A percentile compares a stretch with the other conserved stretches of the same genome.
Evolutionary conservation across 805 yeast genomes (phyloP).

Genomic region (Lachancea fermentati): DNA sequence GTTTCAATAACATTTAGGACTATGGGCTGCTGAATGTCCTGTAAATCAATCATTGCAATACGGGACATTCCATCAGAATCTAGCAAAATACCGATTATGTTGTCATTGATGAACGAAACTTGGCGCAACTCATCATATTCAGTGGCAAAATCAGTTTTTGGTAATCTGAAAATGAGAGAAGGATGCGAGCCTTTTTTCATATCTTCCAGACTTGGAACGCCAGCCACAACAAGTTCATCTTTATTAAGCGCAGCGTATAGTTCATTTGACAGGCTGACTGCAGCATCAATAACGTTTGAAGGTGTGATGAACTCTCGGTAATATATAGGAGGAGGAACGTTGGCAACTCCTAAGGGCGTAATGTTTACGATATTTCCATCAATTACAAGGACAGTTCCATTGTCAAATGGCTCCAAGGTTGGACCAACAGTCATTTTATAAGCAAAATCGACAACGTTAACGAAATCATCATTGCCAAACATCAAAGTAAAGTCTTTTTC

Average conservation of each 20-base stretch:
- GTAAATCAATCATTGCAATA: constrained; percentile 45
- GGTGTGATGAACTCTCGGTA: constrained; percentile 57
- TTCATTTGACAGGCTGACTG: constrained; percentile 57
- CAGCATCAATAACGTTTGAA: constrained; percentile 54
- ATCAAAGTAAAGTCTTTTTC: constrained; percentile 77
- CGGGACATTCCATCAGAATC: constrained; percentile 51
- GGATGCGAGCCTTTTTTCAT: constrained; percentile 48
- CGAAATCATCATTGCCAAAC: constrained; percentile 47
- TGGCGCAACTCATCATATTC: constrained; percentile 53
- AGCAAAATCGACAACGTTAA: constrained; percentile 66
- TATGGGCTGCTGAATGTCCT: constrained; percentile 38
- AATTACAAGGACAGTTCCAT: constrained; percentile 73
- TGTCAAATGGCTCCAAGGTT: constrained; percentile 56
- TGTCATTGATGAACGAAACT: constrained; percentile 49
- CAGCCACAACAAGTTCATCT: constrained; percentile 41
- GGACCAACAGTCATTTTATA: constrained; percentile 64
- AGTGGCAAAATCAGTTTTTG: constrained; percentile 33
- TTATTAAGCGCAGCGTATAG: constrained; percentile 53
- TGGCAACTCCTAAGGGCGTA: constrained; percentile 80
- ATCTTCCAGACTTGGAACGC: constrained; percentile 38
- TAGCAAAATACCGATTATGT: constrained; percentile 49
- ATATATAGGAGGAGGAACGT: constrained; percentile 92
- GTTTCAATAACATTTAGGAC: constrained; percentile 40
- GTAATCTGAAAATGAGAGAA: constrained; percentile 30
- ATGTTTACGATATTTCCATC: constrained; percentile 69